These are phyloP conservation scores for Boletellus ananas DNA, from an alignment of 768 basidiomycete genomes.

Conservation along the genomic window DNA sequence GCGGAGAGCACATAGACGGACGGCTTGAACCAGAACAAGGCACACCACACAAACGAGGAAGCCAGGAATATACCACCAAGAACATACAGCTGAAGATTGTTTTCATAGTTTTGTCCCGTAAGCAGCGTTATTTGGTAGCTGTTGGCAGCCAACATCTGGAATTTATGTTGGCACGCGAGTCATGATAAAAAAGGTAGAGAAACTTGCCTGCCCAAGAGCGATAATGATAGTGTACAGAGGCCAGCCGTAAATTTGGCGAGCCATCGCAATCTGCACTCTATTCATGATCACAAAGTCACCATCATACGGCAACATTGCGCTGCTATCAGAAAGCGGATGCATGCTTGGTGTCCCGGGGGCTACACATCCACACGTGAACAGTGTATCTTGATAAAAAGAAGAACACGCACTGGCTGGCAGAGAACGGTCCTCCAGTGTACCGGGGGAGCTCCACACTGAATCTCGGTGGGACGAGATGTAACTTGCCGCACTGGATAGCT, in stretches of 20 bases:
- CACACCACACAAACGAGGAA: constrained; percentile 85
- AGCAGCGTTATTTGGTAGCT: constrained; percentile 94
- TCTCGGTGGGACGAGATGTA: constrained; percentile 75
- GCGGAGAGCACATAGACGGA: constrained; percentile 81
- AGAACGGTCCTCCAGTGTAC: constrained; percentile 54
- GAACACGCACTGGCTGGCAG: constrained; percentile 67
- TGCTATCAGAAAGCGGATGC: constrained; percentile 43
- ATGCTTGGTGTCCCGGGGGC: constrained; percentile 46
- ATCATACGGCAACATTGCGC: constrained; percentile 44
- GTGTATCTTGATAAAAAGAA: not conserved
- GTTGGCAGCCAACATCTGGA: constrained; percentile 79
- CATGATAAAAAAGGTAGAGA: not conserved
- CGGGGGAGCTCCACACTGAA: constrained; percentile 74
- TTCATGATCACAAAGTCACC: constrained; percentile 79
- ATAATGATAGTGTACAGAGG: constrained; percentile 90
- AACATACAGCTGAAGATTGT: constrained; percentile 80
- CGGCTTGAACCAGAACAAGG: constrained; percentile 82
- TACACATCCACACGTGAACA: constrained; percentile 11
- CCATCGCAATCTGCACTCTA: constrained; percentile 77
- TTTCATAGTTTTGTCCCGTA: constrained; percentile 81
- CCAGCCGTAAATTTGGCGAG: constrained; percentile 79
- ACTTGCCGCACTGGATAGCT: constrained; percentile 78
- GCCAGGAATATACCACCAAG: constrained; percentile 86
- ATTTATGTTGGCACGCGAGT: constrained; percentile 2
- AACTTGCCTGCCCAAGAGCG: constrained; percentile 69